A percentile compares a stretch with the other conserved stretches of the same genome.
phyloP scores from a whole-genome alignment of 306 rosid genomes.

The Glycyrrhiza uralensis region DNA sequence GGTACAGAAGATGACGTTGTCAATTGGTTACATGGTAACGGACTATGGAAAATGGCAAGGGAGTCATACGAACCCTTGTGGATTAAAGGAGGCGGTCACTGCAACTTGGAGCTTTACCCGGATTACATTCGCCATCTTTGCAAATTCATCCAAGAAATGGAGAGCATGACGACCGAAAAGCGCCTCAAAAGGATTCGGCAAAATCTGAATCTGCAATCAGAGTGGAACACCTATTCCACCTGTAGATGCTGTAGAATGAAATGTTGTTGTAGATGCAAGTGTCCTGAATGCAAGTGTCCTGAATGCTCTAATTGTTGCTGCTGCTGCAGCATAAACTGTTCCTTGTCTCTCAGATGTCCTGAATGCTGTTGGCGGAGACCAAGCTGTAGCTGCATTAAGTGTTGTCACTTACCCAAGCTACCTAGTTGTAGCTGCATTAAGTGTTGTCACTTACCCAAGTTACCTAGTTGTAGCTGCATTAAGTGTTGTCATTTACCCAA shows the following conservation, averaged over 20 bases:
- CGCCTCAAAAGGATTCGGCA: constrained; percentile 69
- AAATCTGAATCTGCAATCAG: constrained; percentile 28
- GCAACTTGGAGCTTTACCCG: constrained; percentile 97
- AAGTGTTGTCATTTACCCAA: constrained; percentile 38
- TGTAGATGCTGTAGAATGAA: constrained; percentile 45
- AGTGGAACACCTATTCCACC: neutral
- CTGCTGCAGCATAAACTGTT: constrained; percentile 40
- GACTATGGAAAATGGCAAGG: constrained; percentile 82
- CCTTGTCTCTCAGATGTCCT: constrained; percentile 39
- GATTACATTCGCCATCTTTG: constrained; percentile 88
- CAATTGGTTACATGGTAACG: constrained; percentile 86
- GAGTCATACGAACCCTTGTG: constrained; percentile 93
- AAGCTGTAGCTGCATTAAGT: too few relatives aligned
- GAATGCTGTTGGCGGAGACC: constrained; percentile 35
- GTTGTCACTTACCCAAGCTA: too few relatives aligned
- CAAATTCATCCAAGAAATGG: constrained; percentile 85
- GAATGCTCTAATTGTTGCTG: constrained; percentile 36
- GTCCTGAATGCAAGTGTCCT: constrained; percentile 34
- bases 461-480: constrained; percentile 39
- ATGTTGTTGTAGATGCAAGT: constrained; percentile 37
- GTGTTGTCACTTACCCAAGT: too few relatives aligned
- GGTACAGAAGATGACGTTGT: constrained; percentile 97
- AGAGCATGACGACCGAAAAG: constrained; percentile 66
- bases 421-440: too few relatives aligned
- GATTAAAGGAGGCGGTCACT: constrained; percentile 98